A percentile compares a stretch with the other conserved stretches of the same genome.
These are phyloP conservation scores for Fraxinus pennsylvanica DNA, from an alignment of 257 asterid genomes.

Conservation along the genomic window DNA sequence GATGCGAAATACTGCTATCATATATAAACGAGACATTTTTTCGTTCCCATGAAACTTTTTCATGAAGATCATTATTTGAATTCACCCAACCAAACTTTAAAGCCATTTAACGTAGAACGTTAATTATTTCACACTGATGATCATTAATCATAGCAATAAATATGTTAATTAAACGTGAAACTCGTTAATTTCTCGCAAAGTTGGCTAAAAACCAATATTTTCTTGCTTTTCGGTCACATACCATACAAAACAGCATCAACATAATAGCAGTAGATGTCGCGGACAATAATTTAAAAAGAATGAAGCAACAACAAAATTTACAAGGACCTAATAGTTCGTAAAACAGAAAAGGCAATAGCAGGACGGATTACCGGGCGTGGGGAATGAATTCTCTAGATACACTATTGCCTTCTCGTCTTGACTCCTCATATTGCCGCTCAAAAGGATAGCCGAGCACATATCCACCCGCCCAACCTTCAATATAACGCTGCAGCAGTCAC, in stretches of 20 bases:
- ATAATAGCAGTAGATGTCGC: constrained; percentile 1
- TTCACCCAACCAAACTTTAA: too few relatives aligned
- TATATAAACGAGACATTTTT: too few relatives aligned
- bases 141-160: too few relatives aligned
- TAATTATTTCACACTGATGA: background rate
- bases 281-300: constrained; percentile 10
- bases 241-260: constrained; percentile 15
- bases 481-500: constrained; percentile 34
- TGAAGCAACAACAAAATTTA: constrained; percentile 35
- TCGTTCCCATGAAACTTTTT: too few relatives aligned
- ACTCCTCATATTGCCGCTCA: background rate
- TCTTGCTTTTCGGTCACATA: background rate
- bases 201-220: background rate
- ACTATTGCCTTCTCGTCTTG: background rate
- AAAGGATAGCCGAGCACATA: background rate
- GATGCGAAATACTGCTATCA: background rate
- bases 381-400: constrained; percentile 1
- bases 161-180: background rate
- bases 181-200: background rate
- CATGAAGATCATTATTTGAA: too few relatives aligned
- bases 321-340: constrained; percentile 25
- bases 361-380: background rate
- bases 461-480: background rate
- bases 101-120: too few relatives aligned
- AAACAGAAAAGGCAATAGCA: background rate